These are phyloP conservation scores for Datura wrightii DNA, from an alignment of 257 asterid species.

Conservation along the genomic window DNA sequence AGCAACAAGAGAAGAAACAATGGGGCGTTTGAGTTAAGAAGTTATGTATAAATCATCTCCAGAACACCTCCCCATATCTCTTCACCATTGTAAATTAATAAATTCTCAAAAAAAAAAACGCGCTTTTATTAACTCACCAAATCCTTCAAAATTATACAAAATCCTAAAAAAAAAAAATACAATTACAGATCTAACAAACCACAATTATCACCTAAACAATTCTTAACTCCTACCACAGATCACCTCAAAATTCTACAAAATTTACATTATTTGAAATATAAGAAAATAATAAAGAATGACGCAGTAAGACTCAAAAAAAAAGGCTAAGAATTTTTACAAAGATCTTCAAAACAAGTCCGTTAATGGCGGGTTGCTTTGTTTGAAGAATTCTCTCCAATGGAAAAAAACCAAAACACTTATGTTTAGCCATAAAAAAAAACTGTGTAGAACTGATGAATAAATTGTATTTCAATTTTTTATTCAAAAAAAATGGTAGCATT, in stretches of 20 bases:
- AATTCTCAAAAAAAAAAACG: constrained; percentile 35
- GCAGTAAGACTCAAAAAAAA: background rate
- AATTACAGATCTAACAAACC: constrained; percentile 59
- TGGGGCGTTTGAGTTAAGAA: constrained; percentile 63
- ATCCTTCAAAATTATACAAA: constrained; percentile 46
- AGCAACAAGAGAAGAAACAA: constrained; percentile 55
- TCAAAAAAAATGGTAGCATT: background rate
- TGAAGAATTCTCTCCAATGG: constrained; percentile 25
- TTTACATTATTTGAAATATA: constrained; percentile 61
- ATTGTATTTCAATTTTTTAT: background rate
- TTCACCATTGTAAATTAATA: constrained; percentile 56
- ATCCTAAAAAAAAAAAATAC: constrained; percentile 43
- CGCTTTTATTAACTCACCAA: constrained; percentile 45
- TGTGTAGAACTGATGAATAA: constrained; percentile 29
- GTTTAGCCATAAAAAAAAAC: background rate
- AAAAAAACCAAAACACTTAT: constrained; percentile 23
- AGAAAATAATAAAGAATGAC: constrained; percentile 40
- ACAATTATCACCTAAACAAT: constrained; percentile 42
- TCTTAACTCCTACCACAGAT: constrained; percentile 58
- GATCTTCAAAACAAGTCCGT: constrained; percentile 24
- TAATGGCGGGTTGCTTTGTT: background rate
- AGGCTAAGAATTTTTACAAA: constrained; percentile 36
- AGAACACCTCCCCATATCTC: constrained; percentile 66
- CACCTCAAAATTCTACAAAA: constrained; percentile 50
- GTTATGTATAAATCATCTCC: no score